Base-by-base conservation (phyloP, 2,329 filamentous ascomycete genomes). In the Verticillium klebahnii region DNA sequence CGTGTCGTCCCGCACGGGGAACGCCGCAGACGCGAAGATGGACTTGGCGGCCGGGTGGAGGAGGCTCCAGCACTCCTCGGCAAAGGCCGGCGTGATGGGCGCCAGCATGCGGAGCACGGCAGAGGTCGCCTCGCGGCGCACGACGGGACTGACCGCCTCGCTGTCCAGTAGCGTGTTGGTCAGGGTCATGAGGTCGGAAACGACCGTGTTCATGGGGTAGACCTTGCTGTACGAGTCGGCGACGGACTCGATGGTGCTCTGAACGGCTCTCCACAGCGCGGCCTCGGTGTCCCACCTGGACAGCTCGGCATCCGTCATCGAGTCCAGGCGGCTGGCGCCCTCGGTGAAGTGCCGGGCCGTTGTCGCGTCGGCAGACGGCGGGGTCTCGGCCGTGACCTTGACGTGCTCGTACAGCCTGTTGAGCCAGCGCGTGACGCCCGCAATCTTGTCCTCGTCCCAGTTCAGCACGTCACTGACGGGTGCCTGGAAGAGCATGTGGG, bases 401-500 rank as follows among this genome's bases (percentile, higher is more conserved):
- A 88, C 81, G 36, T 89, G 76, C 55, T 87, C 85, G 72, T 88
- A 78, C 17, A 96, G 72, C 23, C 90, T 84, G 3, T 82, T 80
- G 17, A 96, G 82, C 93, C 93, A 97, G 59, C 93, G 85, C 58
- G 90, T 89, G 19, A 96, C 85, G 2, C 93, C 93, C 0, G 87
- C 79, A 58, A 97, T 94, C 73, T 93, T 94, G 50, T 83, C 79
- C 70, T 92, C 91, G 60, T 96, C 92, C 92, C 93, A 97, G 72
- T 95, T 91, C 1, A 97, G 82, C 1, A 95, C 85, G 61, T 96
- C 92, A 52, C 82, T 87, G 15, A 96, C 90, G 0, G 93, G 92
- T 1, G 93, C 93, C 68, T 93, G 90, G 78, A 97, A 96, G 7
- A 97, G 82, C 71, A 97, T 91, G 72, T 97, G 93, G 4, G 92